Evolutionary conservation across 352 stramenopile species (phyloP), one percentile per base, ranked within the genome.

Genomic region (Phytopythium ostracodes): DNA sequence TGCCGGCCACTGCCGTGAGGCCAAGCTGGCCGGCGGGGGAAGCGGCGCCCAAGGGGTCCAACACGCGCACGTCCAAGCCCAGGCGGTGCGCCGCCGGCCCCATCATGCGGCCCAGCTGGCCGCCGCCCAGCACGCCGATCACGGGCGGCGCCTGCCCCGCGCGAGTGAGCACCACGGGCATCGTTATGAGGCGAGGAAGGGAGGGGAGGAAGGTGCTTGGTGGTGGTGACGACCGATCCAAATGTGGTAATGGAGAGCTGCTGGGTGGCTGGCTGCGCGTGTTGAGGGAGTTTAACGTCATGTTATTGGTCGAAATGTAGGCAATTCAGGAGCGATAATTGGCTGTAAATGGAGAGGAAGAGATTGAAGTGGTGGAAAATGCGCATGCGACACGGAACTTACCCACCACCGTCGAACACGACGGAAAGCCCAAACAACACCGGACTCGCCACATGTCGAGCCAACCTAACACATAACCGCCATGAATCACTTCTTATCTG

Each of bases 51-150:
- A 91, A 70, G 14, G 93, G 90, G 74, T 99, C 97, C 35, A 99
- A 79, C 63, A 98, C 94, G 44, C 88, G 73, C 61, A 99, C 88
- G 66, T 92, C 62, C 24, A 99, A 76, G 33, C 94, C 95, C 11
- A 99, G 79, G 33, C 96, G 94, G 63, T 98, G 93, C 11, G 92
- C 94, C 49, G 98, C 96, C 55, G 98, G 76, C n/a, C 91, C 95
- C 96, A 99, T 99, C 97, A 99, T 99, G 65, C 96, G 94, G 51
- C 96, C 97, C 49, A 99, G 80, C 72, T 99, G 97, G 49, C 97
- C 97, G 58, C 97, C 97, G 59, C 97, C 97, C 25, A 99, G 77
- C 40, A 98, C 85, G 58, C 93, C 91, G 56, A 98, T 81, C 20
- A 89, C 79, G 46, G 84, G 82, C 56, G 73, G 77, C 44, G 73